Evolutionary conservation across 1,284 basidiomycete genomes (phyloP), one percentile per base, ranked within the genome.

Genomic region (Leucoagaricus sp.): DNA sequence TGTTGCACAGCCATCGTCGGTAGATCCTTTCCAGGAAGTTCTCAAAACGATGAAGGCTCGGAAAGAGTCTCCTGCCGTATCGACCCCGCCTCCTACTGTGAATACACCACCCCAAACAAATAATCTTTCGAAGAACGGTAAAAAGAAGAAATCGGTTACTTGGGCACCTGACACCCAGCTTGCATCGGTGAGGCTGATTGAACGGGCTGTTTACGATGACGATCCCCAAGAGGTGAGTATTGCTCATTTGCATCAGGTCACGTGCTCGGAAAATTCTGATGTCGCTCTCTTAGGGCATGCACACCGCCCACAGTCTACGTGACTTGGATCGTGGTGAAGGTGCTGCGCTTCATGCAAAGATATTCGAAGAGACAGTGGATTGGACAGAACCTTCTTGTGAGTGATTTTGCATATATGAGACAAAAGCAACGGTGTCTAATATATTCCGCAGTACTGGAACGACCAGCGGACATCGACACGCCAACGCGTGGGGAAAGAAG

Each of bases 301-400:
- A 87, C 74, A 73, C 75, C 65, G 68, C 78, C 61, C 86, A 89
- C 73, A 87, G 78, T 73, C 72, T 89, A 65, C 89, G 89, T 69
- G 90, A 92, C 73, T 77, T 93, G 75, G 91, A 93, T 74, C 81
- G 88, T 69, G 87, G 83, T 70, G 91, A 93, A 70, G 90, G 90
- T 57, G 89, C 89, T 51, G 89, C 90, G 54, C 71, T 93, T 65
- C 89, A 91, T 69, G 82, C 84, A 59, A 86, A 85, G 67, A 66
- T 90, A 61, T 92, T 93, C 72, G 90, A 92, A 74, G 91, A 93
- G 73, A 79, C 83, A 57, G 76, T 91, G 64, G 91, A 93, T 76
- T 93, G 89, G 89, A 77, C 75, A 65, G 90, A 93, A 66, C 89
- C 89, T 61, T 69, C 80, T 64, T 75, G 90, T 93, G 79, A 83